Evolutionary conservation across 768 basidiomycete species (phyloP).

Genomic region (Austroboletus festivus): DNA sequence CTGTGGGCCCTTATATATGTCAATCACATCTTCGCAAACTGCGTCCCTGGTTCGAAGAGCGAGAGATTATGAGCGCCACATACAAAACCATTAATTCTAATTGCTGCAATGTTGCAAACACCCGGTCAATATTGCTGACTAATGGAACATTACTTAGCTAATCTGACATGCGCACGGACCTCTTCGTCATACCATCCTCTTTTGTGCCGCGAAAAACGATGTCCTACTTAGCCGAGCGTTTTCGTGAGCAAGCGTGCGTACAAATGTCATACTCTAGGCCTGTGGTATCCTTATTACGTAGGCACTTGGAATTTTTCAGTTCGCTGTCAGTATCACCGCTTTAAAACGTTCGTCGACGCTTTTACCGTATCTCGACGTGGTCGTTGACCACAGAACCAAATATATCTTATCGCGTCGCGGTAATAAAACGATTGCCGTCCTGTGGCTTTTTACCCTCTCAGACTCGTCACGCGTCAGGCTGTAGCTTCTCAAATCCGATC

Average conservation of each 20-base stretch:
- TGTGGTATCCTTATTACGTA: conserved; percentile 11
- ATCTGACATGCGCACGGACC: conserved; percentile 32
- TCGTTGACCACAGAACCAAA: neutral
- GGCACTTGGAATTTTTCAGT: conserved; percentile 1
- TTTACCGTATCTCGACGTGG: conserved; percentile 2
- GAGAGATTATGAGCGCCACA: too few relatives aligned
- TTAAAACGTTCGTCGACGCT: conserved; percentile 3
- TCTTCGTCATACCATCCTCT: too few relatives aligned
- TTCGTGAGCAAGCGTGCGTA: conserved; percentile 8
- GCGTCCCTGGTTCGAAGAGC: too few relatives aligned
- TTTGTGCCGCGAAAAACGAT: neutral
- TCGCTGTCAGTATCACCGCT: neutral
- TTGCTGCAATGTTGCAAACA: too few relatives aligned
- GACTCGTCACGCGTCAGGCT: conserved; percentile 9
- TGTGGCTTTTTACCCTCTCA: conserved; percentile 18
- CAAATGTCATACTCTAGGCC: neutral
- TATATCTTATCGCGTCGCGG: conserved; percentile 4
- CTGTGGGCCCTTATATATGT: too few relatives aligned
- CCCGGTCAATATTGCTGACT: conserved; percentile 31
- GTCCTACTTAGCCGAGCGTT: neutral
- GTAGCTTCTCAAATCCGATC: conserved; percentile 5
- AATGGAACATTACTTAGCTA: conserved; percentile 16
- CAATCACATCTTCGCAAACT: too few relatives aligned
- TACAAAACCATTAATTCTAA: too few relatives aligned
- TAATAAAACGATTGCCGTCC: conserved; percentile 9